These are phyloP conservation scores for Kwoniella shandongensis DNA, from an alignment of 768 basidiomycete genomes.

Conservation along the genomic window DNA sequence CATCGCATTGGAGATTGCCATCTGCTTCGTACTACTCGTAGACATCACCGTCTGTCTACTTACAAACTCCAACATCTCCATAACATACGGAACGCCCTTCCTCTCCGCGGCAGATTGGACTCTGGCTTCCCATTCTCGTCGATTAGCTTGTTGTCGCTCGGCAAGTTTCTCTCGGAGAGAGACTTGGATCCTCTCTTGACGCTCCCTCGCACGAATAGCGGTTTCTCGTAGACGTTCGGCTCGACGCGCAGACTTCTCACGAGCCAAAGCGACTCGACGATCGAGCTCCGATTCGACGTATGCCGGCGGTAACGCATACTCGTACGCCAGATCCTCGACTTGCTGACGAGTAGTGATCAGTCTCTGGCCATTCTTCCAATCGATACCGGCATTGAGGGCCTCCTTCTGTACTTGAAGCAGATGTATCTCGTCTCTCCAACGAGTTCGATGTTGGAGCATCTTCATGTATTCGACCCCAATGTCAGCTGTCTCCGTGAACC, in stretches of 20 bases:
- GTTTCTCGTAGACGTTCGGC: background rate
- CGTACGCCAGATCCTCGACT: slow-evolving; percentile 28
- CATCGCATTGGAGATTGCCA: slow-evolving; percentile 15
- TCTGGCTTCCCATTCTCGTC: slow-evolving; percentile 29
- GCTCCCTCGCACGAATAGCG: background rate
- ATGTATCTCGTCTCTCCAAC: slow-evolving; percentile 24
- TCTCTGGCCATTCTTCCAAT: slow-evolving; percentile 16
- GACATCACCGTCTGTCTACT: slow-evolving; percentile 19
- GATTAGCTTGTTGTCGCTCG: slow-evolving; percentile 17
- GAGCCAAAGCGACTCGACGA: background rate
- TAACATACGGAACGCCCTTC: slow-evolving; percentile 5
- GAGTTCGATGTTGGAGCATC: slow-evolving; percentile 3
- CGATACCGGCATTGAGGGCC: slow-evolving; percentile 24
- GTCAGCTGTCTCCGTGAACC: slow-evolving; percentile 3
- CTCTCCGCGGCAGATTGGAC: slow-evolving; percentile 17
- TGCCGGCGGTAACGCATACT: slow-evolving; percentile 21
- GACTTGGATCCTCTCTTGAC: slow-evolving; percentile 22
- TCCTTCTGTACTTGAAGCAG: slow-evolving; percentile 24
- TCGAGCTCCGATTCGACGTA: slow-evolving; percentile 24
- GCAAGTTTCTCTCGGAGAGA: slow-evolving; percentile 30
- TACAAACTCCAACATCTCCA: slow-evolving; percentile 29
- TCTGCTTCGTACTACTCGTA: slow-evolving; percentile 9
- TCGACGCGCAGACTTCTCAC: background rate
- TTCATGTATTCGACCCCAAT: slow-evolving; percentile 6
- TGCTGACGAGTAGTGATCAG: slow-evolving; percentile 22